Evolutionary conservation across 192 early-diverging fungal species (phyloP).

Genomic region (Podila epigama): DNA sequence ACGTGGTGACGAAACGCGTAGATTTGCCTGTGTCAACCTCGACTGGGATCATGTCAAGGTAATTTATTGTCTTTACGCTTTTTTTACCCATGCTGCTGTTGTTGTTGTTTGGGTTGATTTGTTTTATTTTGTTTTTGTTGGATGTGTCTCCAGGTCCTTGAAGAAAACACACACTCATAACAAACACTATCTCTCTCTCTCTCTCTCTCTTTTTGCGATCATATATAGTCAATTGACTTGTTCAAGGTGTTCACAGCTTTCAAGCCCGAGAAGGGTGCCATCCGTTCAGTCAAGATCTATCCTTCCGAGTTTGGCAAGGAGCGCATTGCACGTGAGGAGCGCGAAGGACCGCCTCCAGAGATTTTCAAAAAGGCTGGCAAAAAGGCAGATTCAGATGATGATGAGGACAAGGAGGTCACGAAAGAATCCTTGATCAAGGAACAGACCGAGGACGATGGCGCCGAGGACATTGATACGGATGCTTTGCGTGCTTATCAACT

Average conservation of each 20-base stretch:
- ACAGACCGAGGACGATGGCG: conserved; percentile 63
- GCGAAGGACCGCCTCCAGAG: conserved; percentile 78
- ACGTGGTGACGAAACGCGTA: conserved; percentile 66
- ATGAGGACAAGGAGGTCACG: conserved; percentile 54
- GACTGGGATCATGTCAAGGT: conserved; percentile 95
- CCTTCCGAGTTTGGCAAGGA: conserved; percentile 91
- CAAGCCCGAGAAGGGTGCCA: conserved; percentile 73
- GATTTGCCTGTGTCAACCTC: conserved; percentile 91
- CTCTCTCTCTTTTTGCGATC: neutral
- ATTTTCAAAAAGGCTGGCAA: conserved; percentile 60
- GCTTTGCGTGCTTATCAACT: conserved; percentile 91
- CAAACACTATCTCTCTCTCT: neutral
- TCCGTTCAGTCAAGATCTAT: conserved; percentile 84
- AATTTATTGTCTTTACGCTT: neutral
- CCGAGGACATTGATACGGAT: conserved; percentile 83
- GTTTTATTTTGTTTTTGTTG: no score
- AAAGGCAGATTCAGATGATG: conserved; percentile 9
- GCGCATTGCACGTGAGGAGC: conserved; percentile 70
- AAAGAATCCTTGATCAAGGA: conserved; percentile 54
- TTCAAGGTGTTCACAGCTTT: conserved; percentile 87
- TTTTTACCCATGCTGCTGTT: neutral
- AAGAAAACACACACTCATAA: neutral
- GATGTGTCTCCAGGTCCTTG: no score
- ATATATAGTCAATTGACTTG: conserved; percentile 83
- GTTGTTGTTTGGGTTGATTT: no score